Evolutionary conservation across 129 eudicot species (phyloP), one percentile per base, ranked within the genome.

Genomic region (Helichrysum umbraculigerum): DNA sequence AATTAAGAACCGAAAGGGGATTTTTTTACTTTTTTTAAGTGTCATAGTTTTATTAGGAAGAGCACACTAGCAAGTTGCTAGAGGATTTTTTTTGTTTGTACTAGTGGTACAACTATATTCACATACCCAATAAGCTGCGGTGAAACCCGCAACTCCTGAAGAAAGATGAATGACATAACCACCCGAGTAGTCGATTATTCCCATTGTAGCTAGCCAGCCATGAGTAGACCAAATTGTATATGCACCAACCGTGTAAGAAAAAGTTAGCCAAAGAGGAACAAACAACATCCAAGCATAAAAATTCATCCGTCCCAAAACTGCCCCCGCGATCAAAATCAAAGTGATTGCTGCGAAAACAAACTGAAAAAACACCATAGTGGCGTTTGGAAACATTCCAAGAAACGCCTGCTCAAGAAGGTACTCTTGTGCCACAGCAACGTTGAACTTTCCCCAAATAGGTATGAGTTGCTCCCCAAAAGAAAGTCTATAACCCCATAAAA

Each of bases 271-370:
- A 4, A 87, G 76, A 1, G 91, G 91, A 60, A 87, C 91, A 76
- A 87, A 87, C 60, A 87, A 7, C 91, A 87, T 87, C 91, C 91
- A 84, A 0, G 91, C 91, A 9, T 87, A 82, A 32, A 87, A 84
- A 30, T 87, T 87, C 91, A 87, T 87, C 65, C 91, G 70, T 54
- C 91, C 91, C 78, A 87, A 42, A 47, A 87, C 60, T 5, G 91
- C 88, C 3, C 91, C 91, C 6, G 91, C 91, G 3, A 87, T 84
- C 70, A 87, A 25, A 58, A 87, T 82, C 83, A 87, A 47, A 51
- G 91, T 87, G 17, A 87, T 84, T 0, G 91, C 91, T 0, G 91
- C 91, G 15, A 87, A 87, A 19, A 87, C 88, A 62, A 84, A 87
- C 62, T 87, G 86, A 81, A 84, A 87, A 62, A 81, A 87, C 65